Evolutionary conservation across 331 rosid genomes (phyloP).

Genomic region (Rhamnella rubrinervis): DNA sequence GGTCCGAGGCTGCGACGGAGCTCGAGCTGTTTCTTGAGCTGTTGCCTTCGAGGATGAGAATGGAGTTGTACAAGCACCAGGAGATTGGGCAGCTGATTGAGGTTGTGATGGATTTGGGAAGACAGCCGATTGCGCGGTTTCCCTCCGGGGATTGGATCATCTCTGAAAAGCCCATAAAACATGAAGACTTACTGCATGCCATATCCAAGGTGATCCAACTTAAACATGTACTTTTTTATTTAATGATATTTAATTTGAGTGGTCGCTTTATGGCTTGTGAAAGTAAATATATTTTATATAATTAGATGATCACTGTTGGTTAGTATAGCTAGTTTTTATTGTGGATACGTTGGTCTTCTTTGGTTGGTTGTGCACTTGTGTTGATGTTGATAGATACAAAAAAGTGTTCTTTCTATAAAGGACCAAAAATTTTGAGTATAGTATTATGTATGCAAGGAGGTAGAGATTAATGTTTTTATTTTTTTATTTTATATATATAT

Average conservation of each 20-base stretch:
- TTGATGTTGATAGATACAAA: slow-evolving; percentile 11
- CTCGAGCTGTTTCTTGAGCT: slow-evolving; percentile 68
- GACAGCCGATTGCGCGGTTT: slow-evolving; percentile 85
- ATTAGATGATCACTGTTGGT: slow-evolving; percentile 6
- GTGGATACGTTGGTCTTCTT: background rate
- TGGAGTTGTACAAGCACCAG: slow-evolving; percentile 50
- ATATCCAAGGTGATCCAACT: slow-evolving; percentile 63
- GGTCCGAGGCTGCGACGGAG: slow-evolving; percentile 45
- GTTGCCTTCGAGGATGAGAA: slow-evolving; percentile 66
- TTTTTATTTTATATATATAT: background rate
- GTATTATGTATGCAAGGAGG: background rate
- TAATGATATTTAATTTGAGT: background rate
- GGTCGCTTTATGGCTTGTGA: background rate
- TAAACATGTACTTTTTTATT: background rate
- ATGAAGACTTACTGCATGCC: slow-evolving; percentile 73
- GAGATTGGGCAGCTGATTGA: slow-evolving; percentile 71
- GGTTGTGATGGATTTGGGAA: slow-evolving; percentile 95
- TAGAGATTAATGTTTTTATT: background rate
- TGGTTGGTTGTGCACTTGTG: slow-evolving; percentile 6
- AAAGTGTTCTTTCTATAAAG: background rate
- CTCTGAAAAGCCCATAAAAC: slow-evolving; percentile 57
- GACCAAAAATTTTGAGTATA: no score
- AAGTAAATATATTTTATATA: background rate
- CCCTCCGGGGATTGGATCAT: slow-evolving; percentile 95
- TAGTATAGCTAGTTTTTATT: background rate